Conservation (phyloP, 345 rosid genomes). For the Brassica incana region DNA sequence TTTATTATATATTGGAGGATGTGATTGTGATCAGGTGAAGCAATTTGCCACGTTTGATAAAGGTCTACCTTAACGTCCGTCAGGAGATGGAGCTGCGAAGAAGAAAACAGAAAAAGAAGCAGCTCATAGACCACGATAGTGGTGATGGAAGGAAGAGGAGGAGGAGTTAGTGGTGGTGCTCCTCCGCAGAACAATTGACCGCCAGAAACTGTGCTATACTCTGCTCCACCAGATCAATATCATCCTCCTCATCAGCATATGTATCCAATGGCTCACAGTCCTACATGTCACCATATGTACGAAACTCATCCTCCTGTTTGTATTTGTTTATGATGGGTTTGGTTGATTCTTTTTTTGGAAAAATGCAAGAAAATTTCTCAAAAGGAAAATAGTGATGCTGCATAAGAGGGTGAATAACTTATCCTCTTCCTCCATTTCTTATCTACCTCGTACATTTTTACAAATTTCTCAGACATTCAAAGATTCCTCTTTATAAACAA, state of each 20-base stretch:
- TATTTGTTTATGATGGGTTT: too few species aligned
- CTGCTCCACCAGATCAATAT: slow-evolving; percentile 33
- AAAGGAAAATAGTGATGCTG: too few species aligned
- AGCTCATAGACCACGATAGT: slow-evolving; percentile 9
- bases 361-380: too few species aligned
- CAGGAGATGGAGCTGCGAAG: slow-evolving; percentile 42
- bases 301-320: slow-evolving; percentile 13
- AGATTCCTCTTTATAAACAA: too few species aligned
- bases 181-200: slow-evolving; percentile 33
- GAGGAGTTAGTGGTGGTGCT: slow-evolving; percentile 21
- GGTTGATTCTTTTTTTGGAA: too few species aligned
- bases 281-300: slow-evolving; percentile 47
- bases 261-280: slow-evolving; percentile 41
- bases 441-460: too few species aligned
- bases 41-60: slow-evolving; percentile 36
- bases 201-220: slow-evolving; percentile 41
- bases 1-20: too few species aligned
- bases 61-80: slow-evolving; percentile 39
- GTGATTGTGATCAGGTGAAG: slow-evolving; percentile 28
- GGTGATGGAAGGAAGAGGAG: too few species aligned
- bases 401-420: too few species aligned
- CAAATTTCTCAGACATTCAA: too few species aligned
- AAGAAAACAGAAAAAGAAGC: slow-evolving; percentile 65
- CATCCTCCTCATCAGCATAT: slow-evolving; percentile 11
- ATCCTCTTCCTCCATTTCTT: too few species aligned